Base-by-base conservation (phyloP, 1,284 basidiomycete species). In the Apiotrichum mycotoxinovorans region DNA sequence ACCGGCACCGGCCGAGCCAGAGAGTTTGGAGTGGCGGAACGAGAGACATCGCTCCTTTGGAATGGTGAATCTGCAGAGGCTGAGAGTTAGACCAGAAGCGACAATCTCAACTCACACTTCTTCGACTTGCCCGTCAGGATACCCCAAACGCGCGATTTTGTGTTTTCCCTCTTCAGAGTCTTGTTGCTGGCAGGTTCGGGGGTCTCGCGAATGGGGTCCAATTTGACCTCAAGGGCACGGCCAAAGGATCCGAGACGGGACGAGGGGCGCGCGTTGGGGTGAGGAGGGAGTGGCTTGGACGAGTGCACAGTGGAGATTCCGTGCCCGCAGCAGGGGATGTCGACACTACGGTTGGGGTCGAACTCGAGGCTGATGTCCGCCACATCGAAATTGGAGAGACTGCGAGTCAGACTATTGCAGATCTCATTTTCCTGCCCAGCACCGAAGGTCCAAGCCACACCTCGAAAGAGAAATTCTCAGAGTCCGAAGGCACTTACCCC, bases 81-180 rank as follows among this genome's bases (percentile, higher is more conserved):
- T 35, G 46, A 17, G 33, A 3, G 46, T 48, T 14, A 37, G 42
- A 20, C 25, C 22, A 12, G n/a, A 20, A 9, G 4, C 20, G 8
- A 8, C 9, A 8, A 20, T 11, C 2, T 10, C 20, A 3, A 40
- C 47, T 26, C 23, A 49, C 47, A 45, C 53, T 68, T 69, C 57
- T 62, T 67, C 2, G 55, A 42, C 54, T 64, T 66, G 41, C 54
- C 58, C 2, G 63, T 64, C 33, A 74, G 58, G 11, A 72, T 59
- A 9, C 68, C 63, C 72, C 72, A 74, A 10, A 74, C 66, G 44
- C 56, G 65, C 14, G 68, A 68, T 34, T 65, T 70, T 11, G 72
- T 71, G 61, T 66, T 72, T 30, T 72, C 70, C 52, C 59, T 64
- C 51, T 63, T 66, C 18, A 60, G 44, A 4, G 58, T 44, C 8